Evolutionary conservation across 73 alveolate genomes (phyloP).

Genomic region (Blepharisma stoltei): DNA sequence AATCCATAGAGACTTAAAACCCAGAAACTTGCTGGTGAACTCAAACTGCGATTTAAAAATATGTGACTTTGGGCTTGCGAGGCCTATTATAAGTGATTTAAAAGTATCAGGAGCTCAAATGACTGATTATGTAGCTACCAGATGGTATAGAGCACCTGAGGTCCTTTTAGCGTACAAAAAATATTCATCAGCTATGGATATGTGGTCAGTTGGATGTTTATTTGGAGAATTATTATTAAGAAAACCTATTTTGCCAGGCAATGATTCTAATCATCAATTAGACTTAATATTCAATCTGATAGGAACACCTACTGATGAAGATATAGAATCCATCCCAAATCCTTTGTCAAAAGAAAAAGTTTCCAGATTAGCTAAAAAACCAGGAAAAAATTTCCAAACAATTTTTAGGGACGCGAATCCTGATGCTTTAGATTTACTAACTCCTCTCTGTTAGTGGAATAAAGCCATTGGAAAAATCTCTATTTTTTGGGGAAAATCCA

Average conservation of each 20-base stretch:
- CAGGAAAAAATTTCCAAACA: conserved; percentile 52
- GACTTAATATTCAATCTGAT: conserved; percentile 77
- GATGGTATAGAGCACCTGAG: conserved; percentile 91
- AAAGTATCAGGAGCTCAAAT: conserved; percentile 47
- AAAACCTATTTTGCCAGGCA: conserved; percentile 89
- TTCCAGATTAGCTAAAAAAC: conserved; percentile 48
- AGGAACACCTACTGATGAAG: conserved; percentile 82
- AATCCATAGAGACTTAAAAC: conserved; percentile 90
- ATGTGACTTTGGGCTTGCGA: conserved; percentile 91
- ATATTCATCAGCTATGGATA: conserved; percentile 60
- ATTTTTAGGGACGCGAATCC: conserved; percentile 55
- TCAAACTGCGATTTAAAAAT: conserved; percentile 89
- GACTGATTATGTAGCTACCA: conserved; percentile 80
- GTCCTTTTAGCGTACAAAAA: conserved; percentile 57
- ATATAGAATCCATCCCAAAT: conserved; percentile 51
- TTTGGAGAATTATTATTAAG: conserved; percentile 86
- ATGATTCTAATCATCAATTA: conserved; percentile 68
- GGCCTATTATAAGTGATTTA: conserved; percentile 59
- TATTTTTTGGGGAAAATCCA: too few relatives aligned
- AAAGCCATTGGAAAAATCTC: too few relatives aligned
- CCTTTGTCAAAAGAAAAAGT: conserved; percentile 38
- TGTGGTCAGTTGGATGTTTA: conserved; percentile 94
- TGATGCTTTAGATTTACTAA: conserved; percentile 65
- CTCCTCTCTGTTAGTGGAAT: too few relatives aligned
- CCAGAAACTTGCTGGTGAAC: conserved; percentile 86